Percentiles rank a stretch among this genome's conserved stretches.
These are phyloP conservation scores for Trichocomaceae sp. DNA, from an alignment of 2,329 filamentous ascomycete species.

Conservation along the genomic window DNA sequence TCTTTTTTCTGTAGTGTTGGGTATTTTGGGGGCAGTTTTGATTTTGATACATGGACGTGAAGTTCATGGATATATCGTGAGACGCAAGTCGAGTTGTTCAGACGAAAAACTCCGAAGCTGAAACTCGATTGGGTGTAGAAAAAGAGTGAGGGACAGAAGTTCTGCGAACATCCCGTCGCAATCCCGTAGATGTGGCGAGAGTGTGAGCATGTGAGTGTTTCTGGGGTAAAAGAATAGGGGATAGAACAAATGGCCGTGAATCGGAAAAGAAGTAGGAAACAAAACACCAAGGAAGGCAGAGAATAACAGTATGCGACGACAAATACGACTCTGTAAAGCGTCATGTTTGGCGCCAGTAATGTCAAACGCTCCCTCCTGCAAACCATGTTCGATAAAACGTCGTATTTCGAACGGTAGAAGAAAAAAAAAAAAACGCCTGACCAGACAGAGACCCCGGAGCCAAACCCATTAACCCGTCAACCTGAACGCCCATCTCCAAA, in stretches of 20 bases:
- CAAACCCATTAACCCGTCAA: slow-evolving; percentile 10
- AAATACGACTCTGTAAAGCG: neutral
- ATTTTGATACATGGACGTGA: neutral
- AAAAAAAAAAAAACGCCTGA: neutral
- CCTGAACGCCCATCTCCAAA: slow-evolving; percentile 11
- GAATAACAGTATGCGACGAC: neutral
- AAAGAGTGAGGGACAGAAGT: neutral
- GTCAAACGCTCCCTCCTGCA: slow-evolving; percentile 5
- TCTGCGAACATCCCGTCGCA: neutral
- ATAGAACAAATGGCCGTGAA: neutral
- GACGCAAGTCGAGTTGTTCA: neutral
- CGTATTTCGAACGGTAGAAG: neutral
- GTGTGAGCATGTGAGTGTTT: neutral
- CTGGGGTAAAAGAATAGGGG: neutral
- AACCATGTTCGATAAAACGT: neutral
- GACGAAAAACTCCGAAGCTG: neutral
- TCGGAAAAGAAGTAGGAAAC: neutral
- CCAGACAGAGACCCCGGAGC: neutral
- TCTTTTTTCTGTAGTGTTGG: slow-evolving; percentile 15
- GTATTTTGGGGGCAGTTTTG: slow-evolving; percentile 1
- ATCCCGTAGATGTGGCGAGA: neutral
- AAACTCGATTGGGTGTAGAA: neutral
- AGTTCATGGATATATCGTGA: neutral
- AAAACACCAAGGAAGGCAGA: neutral
- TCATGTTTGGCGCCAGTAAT: neutral